Percentiles rank a stretch among this genome's conserved stretches.
Conservation (phyloP, 345 rosid species). For the Erodium maritimum region DNA sequence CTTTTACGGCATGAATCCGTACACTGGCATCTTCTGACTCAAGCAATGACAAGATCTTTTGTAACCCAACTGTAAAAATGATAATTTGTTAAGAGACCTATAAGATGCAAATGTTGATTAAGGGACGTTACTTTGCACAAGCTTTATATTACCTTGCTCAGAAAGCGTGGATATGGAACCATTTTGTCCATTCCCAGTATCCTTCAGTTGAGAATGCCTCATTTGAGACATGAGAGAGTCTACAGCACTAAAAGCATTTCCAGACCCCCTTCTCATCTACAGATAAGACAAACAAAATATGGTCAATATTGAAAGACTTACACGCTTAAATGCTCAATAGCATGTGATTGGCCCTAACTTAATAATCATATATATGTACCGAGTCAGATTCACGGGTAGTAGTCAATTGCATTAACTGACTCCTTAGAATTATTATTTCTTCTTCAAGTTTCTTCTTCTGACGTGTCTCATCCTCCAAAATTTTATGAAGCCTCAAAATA, state of each 20-base stretch:
- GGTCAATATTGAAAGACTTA: too few relatives aligned
- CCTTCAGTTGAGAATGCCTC: constrained; percentile 41
- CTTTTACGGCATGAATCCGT: constrained; percentile 93
- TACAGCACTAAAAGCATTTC: constrained; percentile 24
- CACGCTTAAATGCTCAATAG: too few relatives aligned
- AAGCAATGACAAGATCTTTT: constrained; percentile 70
- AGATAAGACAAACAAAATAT: too few relatives aligned
- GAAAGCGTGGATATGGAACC: constrained; percentile 61
- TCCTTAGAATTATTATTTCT: too few relatives aligned
- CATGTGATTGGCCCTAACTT: too few relatives aligned
- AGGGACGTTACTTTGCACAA: not conserved
- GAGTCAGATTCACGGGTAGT: too few relatives aligned
- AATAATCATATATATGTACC: too few relatives aligned
- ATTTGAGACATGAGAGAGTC: constrained; percentile 42
- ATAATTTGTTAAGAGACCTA: not conserved
- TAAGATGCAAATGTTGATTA: not conserved
- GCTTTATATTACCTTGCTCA: constrained; percentile 65
- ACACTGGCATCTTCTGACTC: constrained; percentile 94
- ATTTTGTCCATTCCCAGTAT: constrained; percentile 54
- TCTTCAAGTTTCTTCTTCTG: too few relatives aligned
- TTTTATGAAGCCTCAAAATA: too few relatives aligned
- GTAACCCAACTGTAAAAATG: constrained; percentile 59
- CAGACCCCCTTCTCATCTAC: too few relatives aligned
- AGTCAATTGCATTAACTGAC: too few relatives aligned
- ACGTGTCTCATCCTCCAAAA: too few relatives aligned